Evolutionary conservation across 2,329 filamentous ascomycete genomes (phyloP).

Genomic region (Zymoseptoria ardabiliae): DNA sequence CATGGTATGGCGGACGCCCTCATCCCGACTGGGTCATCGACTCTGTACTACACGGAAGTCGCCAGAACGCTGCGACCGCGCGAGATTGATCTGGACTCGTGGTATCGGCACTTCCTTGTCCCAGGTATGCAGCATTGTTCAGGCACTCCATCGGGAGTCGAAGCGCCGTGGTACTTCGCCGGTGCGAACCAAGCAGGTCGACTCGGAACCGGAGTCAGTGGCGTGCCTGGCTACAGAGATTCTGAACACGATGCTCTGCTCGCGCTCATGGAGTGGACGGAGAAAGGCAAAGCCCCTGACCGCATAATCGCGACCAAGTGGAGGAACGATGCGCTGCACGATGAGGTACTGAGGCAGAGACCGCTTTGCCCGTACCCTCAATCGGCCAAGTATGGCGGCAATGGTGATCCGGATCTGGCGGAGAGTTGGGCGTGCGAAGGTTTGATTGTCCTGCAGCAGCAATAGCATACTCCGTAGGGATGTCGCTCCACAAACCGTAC

Average conservation of each 20-base stretch:
- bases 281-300: conserved; percentile 32
- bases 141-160: conserved; percentile 28
- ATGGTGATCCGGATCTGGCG: conserved; percentile 24
- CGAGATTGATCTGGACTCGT: conserved; percentile 33
- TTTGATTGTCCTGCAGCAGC: conserved; percentile 1
- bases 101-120: conserved; percentile 39
- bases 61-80: conserved; percentile 28
- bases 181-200: conserved; percentile 30
- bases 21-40: conserved; percentile 46
- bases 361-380: conserved; percentile 31
- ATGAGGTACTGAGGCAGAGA: conserved; percentile 30
- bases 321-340: conserved; percentile 24
- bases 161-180: conserved; percentile 42
- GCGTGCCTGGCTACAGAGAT: conserved; percentile 29
- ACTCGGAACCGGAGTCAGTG: conserved; percentile 17
- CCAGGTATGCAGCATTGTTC: conserved; percentile 40
- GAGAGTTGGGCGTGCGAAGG: conserved; percentile 26
- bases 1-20: conserved; percentile 40
- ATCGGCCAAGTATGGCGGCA: conserved; percentile 24
- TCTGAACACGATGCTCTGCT: conserved; percentile 30
- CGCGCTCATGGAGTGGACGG: conserved; percentile 34
- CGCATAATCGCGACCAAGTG: conserved; percentile 32
- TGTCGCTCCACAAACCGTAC: not conserved
- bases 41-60: conserved; percentile 47
- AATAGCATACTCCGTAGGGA: conserved; percentile 1